Percentiles rank a stretch among this genome's conserved stretches.
Conservation (phyloP, 345 rosid genomes). For the rapeseed (Brassica napus) region Da-Ae NC_063446.1:7282501-7283000, state of each 20-base stretch:
- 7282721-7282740: not conserved
- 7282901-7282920: not conserved
- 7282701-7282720: not conserved
- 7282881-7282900: not conserved
- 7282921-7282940: not conserved
- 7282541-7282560: not conserved
- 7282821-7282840: not conserved
- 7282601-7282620: not conserved
- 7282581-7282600: not conserved
- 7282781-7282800: constrained; percentile 4
- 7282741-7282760: constrained; percentile 5
- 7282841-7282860: not conserved
- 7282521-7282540: no score
- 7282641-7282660: not conserved
- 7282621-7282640: not conserved
- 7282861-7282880: not conserved
- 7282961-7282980: not conserved
- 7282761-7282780: constrained; percentile 6
- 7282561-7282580: not conserved
- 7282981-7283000: not conserved
- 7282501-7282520: no score
- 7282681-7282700: not conserved
- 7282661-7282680: not conserved
- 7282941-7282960: not conserved
- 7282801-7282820: not conserved